A percentile compares a stretch with the other conserved stretches of the same genome.
Conservation (phyloP, 208 protist species). For the Leishmania arabica region DNA sequence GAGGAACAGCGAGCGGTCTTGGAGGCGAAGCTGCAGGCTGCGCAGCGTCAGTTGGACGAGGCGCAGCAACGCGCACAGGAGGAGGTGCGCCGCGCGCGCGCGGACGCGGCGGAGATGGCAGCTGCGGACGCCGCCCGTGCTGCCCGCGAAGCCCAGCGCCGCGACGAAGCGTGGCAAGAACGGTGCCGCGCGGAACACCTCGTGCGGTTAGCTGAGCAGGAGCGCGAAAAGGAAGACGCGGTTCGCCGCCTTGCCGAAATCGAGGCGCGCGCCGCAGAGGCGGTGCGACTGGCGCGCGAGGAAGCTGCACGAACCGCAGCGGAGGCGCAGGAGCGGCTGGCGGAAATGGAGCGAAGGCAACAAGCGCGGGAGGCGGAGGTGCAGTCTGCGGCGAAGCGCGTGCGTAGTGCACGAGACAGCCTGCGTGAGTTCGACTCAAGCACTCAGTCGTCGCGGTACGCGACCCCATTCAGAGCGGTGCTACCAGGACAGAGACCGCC, state of each 20-base stretch:
- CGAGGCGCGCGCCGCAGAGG: constrained; percentile 42
- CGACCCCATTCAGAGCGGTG: constrained; percentile 16
- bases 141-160: constrained; percentile 36
- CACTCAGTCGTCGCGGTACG: constrained; percentile 23
- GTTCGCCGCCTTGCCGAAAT: constrained; percentile 39
- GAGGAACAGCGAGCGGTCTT: constrained; percentile 52
- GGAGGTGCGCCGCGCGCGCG: constrained; percentile 40
- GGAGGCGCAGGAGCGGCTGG: constrained; percentile 44
- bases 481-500: not conserved
- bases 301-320: constrained; percentile 41
- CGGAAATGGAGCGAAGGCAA: constrained; percentile 47
- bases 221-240: constrained; percentile 37
- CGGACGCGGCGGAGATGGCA: constrained; percentile 44
- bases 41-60: constrained; percentile 52
- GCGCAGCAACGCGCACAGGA: constrained; percentile 47
- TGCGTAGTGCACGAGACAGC: constrained; percentile 26
- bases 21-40: constrained; percentile 58
- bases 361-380: constrained; percentile 44
- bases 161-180: constrained; percentile 39
- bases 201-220: constrained; percentile 35
- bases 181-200: constrained; percentile 29
- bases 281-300: constrained; percentile 39
- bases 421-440: constrained; percentile 34
- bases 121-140: constrained; percentile 43
- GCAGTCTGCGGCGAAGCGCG: constrained; percentile 36